Evolutionary conservation across 108 stramenopile species (phyloP).

Genomic region (Pelagomonas calceolata): DNA sequence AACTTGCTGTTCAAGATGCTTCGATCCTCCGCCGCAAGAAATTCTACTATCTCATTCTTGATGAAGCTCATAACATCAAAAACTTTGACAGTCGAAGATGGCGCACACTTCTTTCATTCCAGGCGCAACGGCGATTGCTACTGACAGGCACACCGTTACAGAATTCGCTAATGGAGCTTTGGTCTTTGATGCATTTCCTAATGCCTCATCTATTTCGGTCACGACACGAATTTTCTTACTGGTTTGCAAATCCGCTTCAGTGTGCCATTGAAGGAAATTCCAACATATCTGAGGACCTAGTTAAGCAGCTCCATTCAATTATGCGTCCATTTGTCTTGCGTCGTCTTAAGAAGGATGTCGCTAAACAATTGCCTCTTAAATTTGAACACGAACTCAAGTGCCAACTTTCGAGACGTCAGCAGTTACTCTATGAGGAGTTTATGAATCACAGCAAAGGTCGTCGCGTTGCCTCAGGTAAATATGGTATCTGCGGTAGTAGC

Average conservation of each 20-base stretch:
- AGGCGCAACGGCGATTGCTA: constrained; percentile 82
- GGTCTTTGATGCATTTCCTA: constrained; percentile 60
- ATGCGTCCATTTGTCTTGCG: constrained; percentile 92
- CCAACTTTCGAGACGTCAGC: constrained; percentile 78
- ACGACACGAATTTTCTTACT: constrained; percentile 91
- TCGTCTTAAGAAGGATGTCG: constrained; percentile 90
- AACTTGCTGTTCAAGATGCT: constrained; percentile 89
- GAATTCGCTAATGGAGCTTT: constrained; percentile 54
- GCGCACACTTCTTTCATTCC: constrained; percentile 96
- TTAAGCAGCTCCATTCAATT: constrained; percentile 80
- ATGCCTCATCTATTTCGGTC: constrained; percentile 63
- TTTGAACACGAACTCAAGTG: constrained; percentile 89
- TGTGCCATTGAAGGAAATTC: constrained; percentile 75
- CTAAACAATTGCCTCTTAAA: constrained; percentile 90
- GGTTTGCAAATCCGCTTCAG: constrained; percentile 93
- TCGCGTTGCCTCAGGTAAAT: no score
- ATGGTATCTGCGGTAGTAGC: constrained; percentile 60
- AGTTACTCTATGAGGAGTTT: constrained; percentile 93
- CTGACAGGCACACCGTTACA: constrained; percentile 84
- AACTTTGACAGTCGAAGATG: constrained; percentile 95
- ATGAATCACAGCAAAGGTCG: constrained; percentile 49
- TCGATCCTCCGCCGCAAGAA: constrained; percentile 82
- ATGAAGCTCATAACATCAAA: constrained; percentile 98
- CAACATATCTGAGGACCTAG: constrained; percentile 60
- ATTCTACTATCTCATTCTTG: constrained; percentile 95